These are phyloP conservation scores for Apophysomyces elegans DNA, from an alignment of 371 early-diverging fungal species.

Conservation along the genomic window DNA sequence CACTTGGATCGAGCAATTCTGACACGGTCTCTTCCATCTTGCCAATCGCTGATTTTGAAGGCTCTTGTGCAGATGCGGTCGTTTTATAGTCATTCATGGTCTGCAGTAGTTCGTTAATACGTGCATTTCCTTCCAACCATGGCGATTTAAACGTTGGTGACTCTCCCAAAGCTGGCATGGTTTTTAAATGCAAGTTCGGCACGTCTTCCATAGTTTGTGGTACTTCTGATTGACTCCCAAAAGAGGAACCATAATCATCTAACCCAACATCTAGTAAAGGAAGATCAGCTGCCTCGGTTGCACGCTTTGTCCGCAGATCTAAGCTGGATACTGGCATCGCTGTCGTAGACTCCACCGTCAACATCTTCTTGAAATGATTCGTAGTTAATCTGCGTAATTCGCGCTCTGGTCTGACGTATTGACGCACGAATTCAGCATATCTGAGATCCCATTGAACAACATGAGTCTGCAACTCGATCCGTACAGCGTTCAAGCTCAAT, in stretches of 20 bases:
- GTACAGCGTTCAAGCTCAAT: constrained; percentile 76
- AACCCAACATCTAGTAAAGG: constrained; percentile 47
- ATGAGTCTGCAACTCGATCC: constrained; percentile 75
- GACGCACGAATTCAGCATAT: constrained; percentile 74
- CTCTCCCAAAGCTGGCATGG: constrained; percentile 15
- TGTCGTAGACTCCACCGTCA: constrained; percentile 46
- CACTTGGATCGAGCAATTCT: constrained; percentile 16
- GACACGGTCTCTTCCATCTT: constrained; percentile 11
- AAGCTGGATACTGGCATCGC: constrained; percentile 28
- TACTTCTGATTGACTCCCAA: neutral
- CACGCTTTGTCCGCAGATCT: constrained; percentile 43
- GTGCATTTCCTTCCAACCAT: constrained; percentile 20
- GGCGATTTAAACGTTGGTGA: constrained; percentile 21
- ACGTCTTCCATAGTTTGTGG: constrained; percentile 7
- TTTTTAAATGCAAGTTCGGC: neutral
- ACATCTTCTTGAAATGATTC: constrained; percentile 65
- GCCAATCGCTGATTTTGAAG: neutral
- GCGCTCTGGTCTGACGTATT: constrained; percentile 77
- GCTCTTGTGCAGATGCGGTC: neutral
- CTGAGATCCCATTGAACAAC: constrained; percentile 83
- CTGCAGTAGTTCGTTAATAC: constrained; percentile 14
- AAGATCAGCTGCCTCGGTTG: constrained; percentile 44
- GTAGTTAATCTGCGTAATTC: constrained; percentile 66
- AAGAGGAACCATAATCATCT: constrained; percentile 20
- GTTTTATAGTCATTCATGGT: constrained; percentile 9